Evolutionary conservation across 225 moss, liverwort and hornwort genomes (phyloP).

Genomic region (Bryoerythrophyllum caledonicum): DNA sequence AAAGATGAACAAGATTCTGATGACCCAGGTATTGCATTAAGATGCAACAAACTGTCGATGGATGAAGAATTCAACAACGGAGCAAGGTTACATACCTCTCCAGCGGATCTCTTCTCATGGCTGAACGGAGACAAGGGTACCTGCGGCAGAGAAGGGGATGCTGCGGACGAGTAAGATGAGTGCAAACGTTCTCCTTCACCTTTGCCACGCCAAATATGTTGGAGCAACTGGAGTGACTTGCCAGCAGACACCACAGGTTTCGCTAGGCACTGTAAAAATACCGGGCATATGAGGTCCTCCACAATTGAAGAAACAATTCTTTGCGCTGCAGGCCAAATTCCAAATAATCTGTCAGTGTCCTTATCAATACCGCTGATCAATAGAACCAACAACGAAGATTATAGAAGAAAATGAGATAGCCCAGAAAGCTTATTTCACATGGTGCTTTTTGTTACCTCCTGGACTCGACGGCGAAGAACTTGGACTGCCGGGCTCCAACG

Average conservation of each 20-base stretch:
- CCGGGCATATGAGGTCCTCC: conserved; percentile 73
- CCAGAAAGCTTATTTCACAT: conserved; percentile 5
- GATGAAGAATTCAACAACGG: conserved; percentile 13
- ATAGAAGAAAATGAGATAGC: conserved; percentile 14
- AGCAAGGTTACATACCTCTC: conserved; percentile 37
- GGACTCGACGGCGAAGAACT: conserved; percentile 30
- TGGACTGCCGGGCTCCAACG: conserved; percentile 54
- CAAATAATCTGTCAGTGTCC: conserved; percentile 28
- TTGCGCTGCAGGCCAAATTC: conserved; percentile 38
- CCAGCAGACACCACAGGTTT: conserved; percentile 94
- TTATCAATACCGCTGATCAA: conserved; percentile 20
- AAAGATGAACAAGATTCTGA: not conserved
- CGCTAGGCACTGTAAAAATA: conserved; percentile 78
- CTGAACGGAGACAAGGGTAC: conserved; percentile 52
- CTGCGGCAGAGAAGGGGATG: conserved; percentile 54
- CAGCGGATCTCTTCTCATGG: conserved; percentile 61
- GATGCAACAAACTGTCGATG: conserved; percentile 4
- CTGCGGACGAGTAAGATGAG: conserved; percentile 38
- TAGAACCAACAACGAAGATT: not conserved
- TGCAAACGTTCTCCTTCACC: conserved; percentile 46
- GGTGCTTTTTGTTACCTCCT: conserved; percentile 38
- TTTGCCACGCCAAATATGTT: conserved; percentile 72
- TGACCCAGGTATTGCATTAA: not conserved
- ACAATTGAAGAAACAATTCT: conserved; percentile 19
- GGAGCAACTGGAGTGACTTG: conserved; percentile 95